Evolutionary conservation across 352 stramenopile species (phyloP), one percentile per base, ranked within the genome.

Genomic region (Phytophthora cactorum): DNA sequence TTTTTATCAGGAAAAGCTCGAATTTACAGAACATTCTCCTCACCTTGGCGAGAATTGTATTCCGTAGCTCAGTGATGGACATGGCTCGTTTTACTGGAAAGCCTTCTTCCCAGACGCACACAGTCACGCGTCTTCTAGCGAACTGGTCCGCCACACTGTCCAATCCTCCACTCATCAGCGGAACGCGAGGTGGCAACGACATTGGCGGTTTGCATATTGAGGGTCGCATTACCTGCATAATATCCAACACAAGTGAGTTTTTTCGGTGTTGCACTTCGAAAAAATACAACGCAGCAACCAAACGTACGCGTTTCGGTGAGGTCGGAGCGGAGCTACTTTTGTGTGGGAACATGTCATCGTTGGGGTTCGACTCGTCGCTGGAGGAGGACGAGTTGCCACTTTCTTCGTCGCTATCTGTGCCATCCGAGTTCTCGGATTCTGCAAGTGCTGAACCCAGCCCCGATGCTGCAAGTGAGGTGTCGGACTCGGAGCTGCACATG

Each of bases 41-140:
- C 65, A 93, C 84, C 70, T 90, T 92, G 25, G 79, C 71, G 43
- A 95, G 74, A 56, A 95, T 93, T 55, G 82, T 88, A 76, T 87
- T 90, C 29, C 87, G 85, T 49, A 95, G 71, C 59, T 95, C 87
- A 2, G 85, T 82, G 41, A 95, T 89, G 3, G 87, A 86, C 84
- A 95, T 92, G n/a, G 80, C 77, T 38, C 81, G 78, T 66, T 95
- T 95, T 17, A 79, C 78, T 5, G 83, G 77, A 28, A 83, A 63
- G 0, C 85, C 84, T 44, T 88, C 74, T 62, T 92, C 85, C 87
- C 87, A 95, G 0, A 95, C 79, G 38, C 83, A 91, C 9, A 95
- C 87, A 27, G 76, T 92, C 12, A 95, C 80, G 25, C 84, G 83
- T 45, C 87, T 81, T 49, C 82, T 78, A 31, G 80, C 70, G 51